Evolutionary conservation across 139 green algal species (phyloP), one percentile per base, ranked within the genome.

Genomic region (Zygnema cylindricum): DNA sequence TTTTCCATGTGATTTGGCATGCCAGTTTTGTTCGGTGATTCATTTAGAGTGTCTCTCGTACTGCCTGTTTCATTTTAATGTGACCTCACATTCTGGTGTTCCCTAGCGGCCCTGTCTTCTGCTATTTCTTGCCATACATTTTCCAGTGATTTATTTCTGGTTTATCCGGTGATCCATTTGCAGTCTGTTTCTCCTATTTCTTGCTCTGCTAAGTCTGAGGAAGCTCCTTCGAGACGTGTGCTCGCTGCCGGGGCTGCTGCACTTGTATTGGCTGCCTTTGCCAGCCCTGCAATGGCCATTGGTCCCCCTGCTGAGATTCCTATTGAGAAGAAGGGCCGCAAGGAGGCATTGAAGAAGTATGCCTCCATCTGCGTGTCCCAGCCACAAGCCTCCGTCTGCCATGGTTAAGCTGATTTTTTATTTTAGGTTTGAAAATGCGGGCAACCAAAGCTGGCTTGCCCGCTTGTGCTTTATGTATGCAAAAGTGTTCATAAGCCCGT

Each of bases 281-380:
- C 77, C 55, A 33, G 77, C 33, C 38, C 77, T 33, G n/a, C 25
- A 7, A 32, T 84, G 77, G 77, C 77, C 38, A 7, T 79, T 3
- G 71, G 71, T 16, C 71, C 71, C 16, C 71, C 71, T 11, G 38
- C 36, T 23, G 71, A 79, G 71, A 7, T 16, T 79, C 71, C 71
- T 21, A 84, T 57, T 84, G 77, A 84, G 21, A 84, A 41, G 32
- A 84, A 84, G 77, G 77, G 77, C 77, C 75, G 41, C 77, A 84
- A 84, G 77, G 77, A 84, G 77, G 55, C 77, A 3, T 76, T 76
- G 77, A 84, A 84, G 77, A 84, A 84, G 77, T 84, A 32, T 7
- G 77, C 77, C 3, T 76, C 3, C 77, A 84, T 84, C 77, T 84
- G 77, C 33, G 77, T 84, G n/a, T 35, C 77, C 7, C 49, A 84